Evolutionary conservation across 2,329 filamentous ascomycete genomes (phyloP), one percentile per base, ranked within the genome.

Genomic region (Phialophora tarda): DNA sequence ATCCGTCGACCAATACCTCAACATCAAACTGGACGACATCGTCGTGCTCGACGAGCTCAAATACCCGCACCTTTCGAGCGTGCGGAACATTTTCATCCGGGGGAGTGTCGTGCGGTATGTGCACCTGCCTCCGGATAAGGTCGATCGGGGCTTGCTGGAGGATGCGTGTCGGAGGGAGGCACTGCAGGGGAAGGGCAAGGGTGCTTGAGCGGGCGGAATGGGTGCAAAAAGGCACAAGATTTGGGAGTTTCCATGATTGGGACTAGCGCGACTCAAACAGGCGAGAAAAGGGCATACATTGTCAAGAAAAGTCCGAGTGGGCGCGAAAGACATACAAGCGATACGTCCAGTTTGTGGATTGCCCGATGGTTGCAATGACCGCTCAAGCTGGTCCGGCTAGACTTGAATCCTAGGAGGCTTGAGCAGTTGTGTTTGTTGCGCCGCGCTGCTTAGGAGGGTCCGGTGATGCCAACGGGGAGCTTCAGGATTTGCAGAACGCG

Each of bases 21-120:
- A 99, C 82, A 97, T 99, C 82, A 98, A 98, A 84, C 88, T 99
- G 59, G 95, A 99, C 76, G 92, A 97, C 76, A 96, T 98, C 68
- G 86, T 89, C 70, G 94, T 98, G 34, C 86, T 97, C 28, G 93
- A 99, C 72, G 92, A 98, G 81, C 82, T 95, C 76, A 93, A 93
- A 80, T 98, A 97, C 78, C 95, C 95, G 59, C 95, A 99, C 80
- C 81, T 99, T 79, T 89, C 86, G 68, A 90, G 92, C 21, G 93
- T 97, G 71, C 96, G 96, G 83, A 97, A 96, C 76, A 92, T 97
- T 80, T 97, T 97, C 77, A 96, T 97, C 75, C 87, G 93, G 74
- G 93, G 93, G 34, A 96, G 91, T 64, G 93, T 97, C 53, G 93
- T 97, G 71, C 86, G 93, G 73, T 97, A 97, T 76, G 92, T 97